A percentile compares a stretch with the other conserved stretches of the same genome.
phyloP scores from a whole-genome alignment of 768 basidiomycete genomes.

The Brasilioporus rufonigricans region DNA sequence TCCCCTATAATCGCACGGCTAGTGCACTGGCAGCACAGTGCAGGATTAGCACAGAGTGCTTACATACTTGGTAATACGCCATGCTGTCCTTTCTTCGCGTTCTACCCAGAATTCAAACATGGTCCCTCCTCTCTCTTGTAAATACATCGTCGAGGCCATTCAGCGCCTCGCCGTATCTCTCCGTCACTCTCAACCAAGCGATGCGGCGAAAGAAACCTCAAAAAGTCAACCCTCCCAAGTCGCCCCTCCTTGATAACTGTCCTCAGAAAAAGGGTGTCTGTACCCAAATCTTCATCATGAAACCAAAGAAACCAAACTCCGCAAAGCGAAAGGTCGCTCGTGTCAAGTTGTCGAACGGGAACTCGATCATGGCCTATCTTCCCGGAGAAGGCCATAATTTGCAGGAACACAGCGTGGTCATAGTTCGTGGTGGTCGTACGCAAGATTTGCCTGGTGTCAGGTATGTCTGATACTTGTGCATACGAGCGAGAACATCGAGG shows the following conservation, averaged over 20 bases:
- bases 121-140: conserved; percentile 3
- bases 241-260: conserved; percentile 76
- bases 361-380: conserved; percentile 89
- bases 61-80: background rate
- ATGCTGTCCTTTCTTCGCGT: conserved; percentile 31
- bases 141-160: conserved; percentile 45
- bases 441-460: conserved; percentile 98
- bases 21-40: too few species aligned
- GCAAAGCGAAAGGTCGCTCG: conserved; percentile 96
- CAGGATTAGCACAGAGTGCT: background rate
- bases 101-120: conserved; percentile 23
- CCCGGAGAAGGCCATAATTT: conserved; percentile 97
- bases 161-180: conserved; percentile 56
- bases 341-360: conserved; percentile 88
- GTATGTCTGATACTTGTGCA: conserved; percentile 45
- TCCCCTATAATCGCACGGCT: conserved; percentile 6
- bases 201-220: conserved; percentile 71
- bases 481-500: background rate
- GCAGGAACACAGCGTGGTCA: conserved; percentile 95
- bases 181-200: conserved; percentile 83
- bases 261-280: conserved; percentile 94
- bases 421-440: conserved; percentile 92
- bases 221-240: conserved; percentile 44
- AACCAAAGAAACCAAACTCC: conserved; percentile 98
- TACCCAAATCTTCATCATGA: conserved; percentile 72